These are phyloP conservation scores for Lipomyces sp. DNA, from an alignment of 805 yeast species.

Conservation along the genomic window DNA sequence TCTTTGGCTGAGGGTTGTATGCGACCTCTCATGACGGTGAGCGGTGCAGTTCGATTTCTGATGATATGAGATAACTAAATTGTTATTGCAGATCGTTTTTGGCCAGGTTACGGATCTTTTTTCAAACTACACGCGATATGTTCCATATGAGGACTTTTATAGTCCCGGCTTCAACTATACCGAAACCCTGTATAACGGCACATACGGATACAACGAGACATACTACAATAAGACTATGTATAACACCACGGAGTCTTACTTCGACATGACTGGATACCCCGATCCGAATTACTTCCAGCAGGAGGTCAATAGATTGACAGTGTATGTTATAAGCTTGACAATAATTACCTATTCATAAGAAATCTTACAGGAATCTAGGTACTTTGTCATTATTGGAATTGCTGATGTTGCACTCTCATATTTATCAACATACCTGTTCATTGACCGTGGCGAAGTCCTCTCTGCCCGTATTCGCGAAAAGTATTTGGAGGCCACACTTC, in stretches of 20 bases:
- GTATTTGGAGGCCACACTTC: slow-evolving; percentile 47
- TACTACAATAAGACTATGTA: slow-evolving; percentile 17
- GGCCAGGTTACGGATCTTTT: slow-evolving; percentile 49
- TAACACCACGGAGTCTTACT: slow-evolving; percentile 10
- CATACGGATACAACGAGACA: slow-evolving; percentile 19
- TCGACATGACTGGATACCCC: slow-evolving; percentile 22
- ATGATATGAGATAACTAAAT: slow-evolving; percentile 20
- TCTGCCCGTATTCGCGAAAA: slow-evolving; percentile 50
- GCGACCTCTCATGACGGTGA: slow-evolving; percentile 44
- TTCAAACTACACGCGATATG: slow-evolving; percentile 40
- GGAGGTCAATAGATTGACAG: slow-evolving; percentile 29
- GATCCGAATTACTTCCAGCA: slow-evolving; percentile 30
- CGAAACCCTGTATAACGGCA: slow-evolving; percentile 36
- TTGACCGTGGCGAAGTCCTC: slow-evolving; percentile 50
- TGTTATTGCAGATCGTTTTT: slow-evolving; percentile 48
- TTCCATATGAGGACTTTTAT: slow-evolving; percentile 43
- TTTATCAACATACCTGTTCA: slow-evolving; percentile 47
- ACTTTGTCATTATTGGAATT: slow-evolving; percentile 51
- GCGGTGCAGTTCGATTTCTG: slow-evolving; percentile 5
- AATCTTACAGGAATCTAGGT: slow-evolving; percentile 27
- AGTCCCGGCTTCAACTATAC: slow-evolving; percentile 44
- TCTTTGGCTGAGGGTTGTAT: slow-evolving; percentile 50
- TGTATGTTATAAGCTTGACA: slow-evolving; percentile 33
- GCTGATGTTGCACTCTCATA: slow-evolving; percentile 42
- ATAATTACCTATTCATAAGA: neutral